A percentile compares a stretch with the other conserved stretches of the same genome.
These are phyloP conservation scores for Backusella luteola DNA, from an alignment of 192 early-diverging fungal genomes.

Conservation along the genomic window DNA sequence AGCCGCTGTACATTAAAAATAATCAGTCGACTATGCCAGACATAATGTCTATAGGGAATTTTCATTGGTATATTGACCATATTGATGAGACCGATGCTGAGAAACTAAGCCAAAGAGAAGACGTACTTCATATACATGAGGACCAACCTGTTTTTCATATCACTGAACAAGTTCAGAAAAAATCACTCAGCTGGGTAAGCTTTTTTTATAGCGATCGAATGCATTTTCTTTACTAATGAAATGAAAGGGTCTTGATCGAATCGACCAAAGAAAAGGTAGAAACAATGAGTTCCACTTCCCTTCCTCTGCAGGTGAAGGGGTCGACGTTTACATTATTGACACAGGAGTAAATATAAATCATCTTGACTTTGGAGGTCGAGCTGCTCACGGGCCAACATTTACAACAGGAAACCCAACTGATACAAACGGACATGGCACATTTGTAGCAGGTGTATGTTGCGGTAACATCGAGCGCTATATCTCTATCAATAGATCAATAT, in stretches of 20 bases:
- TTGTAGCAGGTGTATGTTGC: constrained; percentile 49
- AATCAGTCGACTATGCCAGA: not conserved
- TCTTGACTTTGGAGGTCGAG: constrained; percentile 43
- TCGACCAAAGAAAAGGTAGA: constrained; percentile 13
- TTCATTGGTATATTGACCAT: not conserved
- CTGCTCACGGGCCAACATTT: constrained; percentile 34
- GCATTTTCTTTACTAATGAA: not conserved
- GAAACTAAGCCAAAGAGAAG: not conserved
- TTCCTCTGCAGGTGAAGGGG: constrained; percentile 27
- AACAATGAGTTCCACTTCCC: constrained; percentile 16
- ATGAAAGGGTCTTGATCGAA: constrained; percentile 16
- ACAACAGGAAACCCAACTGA: constrained; percentile 27
- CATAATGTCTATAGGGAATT: not conserved
- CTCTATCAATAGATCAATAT: not conserved
- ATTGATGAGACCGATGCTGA: not conserved
- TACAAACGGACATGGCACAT: constrained; percentile 53
- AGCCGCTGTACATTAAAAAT: not conserved
- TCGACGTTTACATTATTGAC: constrained; percentile 64
- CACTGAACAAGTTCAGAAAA: not conserved
- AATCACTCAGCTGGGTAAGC: not conserved
- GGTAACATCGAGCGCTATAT: constrained; percentile 13
- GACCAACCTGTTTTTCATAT: not conserved
- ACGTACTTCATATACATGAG: not conserved
- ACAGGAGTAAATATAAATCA: constrained; percentile 50
- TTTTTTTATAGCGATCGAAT: not conserved